Conservation (phyloP, 768 basidiomycete genomes). For the Boletus rubescentipes region DNA sequence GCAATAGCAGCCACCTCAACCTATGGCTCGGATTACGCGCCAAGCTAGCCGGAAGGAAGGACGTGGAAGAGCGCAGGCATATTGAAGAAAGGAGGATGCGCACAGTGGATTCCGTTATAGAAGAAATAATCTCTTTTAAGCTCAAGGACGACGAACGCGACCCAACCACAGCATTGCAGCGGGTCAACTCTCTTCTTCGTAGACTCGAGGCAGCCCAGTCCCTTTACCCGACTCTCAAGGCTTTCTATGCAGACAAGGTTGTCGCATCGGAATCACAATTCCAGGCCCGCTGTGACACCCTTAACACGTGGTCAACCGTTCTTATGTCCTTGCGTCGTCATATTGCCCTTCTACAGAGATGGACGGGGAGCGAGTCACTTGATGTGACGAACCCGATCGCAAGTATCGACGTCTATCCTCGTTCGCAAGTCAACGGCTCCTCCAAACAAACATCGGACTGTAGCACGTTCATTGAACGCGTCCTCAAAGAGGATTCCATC, state of each 20-base stretch:
- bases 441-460: slow-evolving; percentile 56
- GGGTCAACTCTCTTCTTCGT: slow-evolving; percentile 65
- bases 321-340: slow-evolving; percentile 82
- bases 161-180: slow-evolving; percentile 49
- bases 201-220: slow-evolving; percentile 82
- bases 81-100: slow-evolving; percentile 83
- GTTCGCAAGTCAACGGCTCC: slow-evolving; percentile 31
- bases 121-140: slow-evolving; percentile 78
- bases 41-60: slow-evolving; percentile 73
- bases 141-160: slow-evolving; percentile 43
- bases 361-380: slow-evolving; percentile 92
- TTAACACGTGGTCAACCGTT: slow-evolving; percentile 92
- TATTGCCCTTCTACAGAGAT: slow-evolving; percentile 76
- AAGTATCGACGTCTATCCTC: slow-evolving; percentile 48
- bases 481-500: slow-evolving; percentile 95
- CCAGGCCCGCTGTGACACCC: slow-evolving; percentile 81
- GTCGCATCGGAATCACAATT: slow-evolving; percentile 64
- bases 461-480: slow-evolving; percentile 87
- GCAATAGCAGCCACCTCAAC: slow-evolving; percentile 62
- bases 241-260: slow-evolving; percentile 77
- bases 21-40: slow-evolving; percentile 93
- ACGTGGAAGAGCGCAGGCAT: slow-evolving; percentile 77
- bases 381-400: slow-evolving; percentile 84
- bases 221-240: slow-evolving; percentile 81
- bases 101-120: slow-evolving; percentile 78